Evolutionary conservation across 495 filamentous ascomycete species (phyloP).

Genomic region (Penicillium odoratum): DNA sequence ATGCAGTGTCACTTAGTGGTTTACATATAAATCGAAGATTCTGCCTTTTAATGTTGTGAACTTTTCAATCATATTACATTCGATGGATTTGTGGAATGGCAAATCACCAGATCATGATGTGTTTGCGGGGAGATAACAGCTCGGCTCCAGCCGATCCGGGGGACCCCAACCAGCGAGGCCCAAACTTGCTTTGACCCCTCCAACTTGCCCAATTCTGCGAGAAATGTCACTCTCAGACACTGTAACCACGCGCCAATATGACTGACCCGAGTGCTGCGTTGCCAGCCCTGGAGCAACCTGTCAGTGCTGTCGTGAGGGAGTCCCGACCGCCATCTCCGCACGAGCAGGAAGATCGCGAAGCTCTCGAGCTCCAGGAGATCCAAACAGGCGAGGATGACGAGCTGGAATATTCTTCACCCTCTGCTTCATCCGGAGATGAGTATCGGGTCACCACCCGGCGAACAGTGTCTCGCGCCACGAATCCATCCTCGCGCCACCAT

Average conservation of each 20-base stretch:
- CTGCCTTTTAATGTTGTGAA: not conserved
- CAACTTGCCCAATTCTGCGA: not conserved
- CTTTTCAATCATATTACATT: not conserved
- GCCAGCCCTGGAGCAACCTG: slow-evolving; percentile 8
- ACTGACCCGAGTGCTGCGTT: not conserved
- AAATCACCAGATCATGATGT: not conserved
- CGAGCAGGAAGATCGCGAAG: slow-evolving; percentile 24
- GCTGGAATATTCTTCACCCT: slow-evolving; percentile 25
- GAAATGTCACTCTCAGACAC: not conserved
- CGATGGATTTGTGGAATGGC: not conserved
- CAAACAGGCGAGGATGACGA: slow-evolving; percentile 26
- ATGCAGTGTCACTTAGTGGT: not conserved
- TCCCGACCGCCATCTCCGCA: slow-evolving; percentile 24
- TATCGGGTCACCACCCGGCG: slow-evolving; percentile 32
- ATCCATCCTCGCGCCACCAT: slow-evolving; percentile 14
- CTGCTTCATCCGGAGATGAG: slow-evolving; percentile 41
- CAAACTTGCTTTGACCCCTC: slow-evolving; percentile 6
- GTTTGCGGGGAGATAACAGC: not conserved
- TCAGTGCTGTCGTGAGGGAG: slow-evolving; percentile 12
- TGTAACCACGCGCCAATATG: slow-evolving; percentile 8
- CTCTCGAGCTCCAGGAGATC: slow-evolving; percentile 39
- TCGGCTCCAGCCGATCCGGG: slow-evolving; percentile 18
- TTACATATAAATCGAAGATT: not conserved
- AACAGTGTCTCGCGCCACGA: slow-evolving; percentile 23
- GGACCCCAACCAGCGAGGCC: not conserved